Percentiles rank a stretch among this genome's conserved stretches.
Evolutionary conservation across 805 yeast species (phyloP).

Genomic region (Kodamaea restingae): DNA sequence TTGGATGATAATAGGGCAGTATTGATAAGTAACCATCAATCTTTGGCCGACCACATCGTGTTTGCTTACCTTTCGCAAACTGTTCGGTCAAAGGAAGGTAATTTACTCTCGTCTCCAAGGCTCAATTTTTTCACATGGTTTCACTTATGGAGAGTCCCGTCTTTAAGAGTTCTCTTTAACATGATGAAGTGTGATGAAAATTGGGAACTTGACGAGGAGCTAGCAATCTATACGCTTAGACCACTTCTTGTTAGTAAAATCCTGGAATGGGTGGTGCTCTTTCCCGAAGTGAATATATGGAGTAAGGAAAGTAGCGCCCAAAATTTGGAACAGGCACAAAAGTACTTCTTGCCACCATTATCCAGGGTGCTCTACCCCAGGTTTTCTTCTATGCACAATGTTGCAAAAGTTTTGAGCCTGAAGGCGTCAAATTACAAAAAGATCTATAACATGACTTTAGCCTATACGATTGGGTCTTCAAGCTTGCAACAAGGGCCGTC

Average conservation of each 20-base stretch:
- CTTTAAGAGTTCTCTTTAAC: slow-evolving; percentile 41
- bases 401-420: slow-evolving; percentile 40
- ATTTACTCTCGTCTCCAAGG: slow-evolving; percentile 31
- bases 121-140: slow-evolving; percentile 73
- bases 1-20: slow-evolving; percentile 34
- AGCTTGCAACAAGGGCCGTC: slow-evolving; percentile 18
- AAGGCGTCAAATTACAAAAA: slow-evolving; percentile 26
- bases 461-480: slow-evolving; percentile 25
- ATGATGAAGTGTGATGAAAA: slow-evolving; percentile 64
- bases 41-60: slow-evolving; percentile 62
- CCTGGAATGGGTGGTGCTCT: slow-evolving; percentile 64
- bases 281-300: slow-evolving; percentile 82
- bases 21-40: slow-evolving; percentile 58
- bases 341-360: slow-evolving; percentile 57
- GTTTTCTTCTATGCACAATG: slow-evolving; percentile 53
- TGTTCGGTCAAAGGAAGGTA: slow-evolving; percentile 18
- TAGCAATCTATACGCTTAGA: slow-evolving; percentile 14
- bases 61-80: slow-evolving; percentile 40
- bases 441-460: slow-evolving; percentile 54
- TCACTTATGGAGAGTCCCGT: slow-evolving; percentile 58
- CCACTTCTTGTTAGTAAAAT: slow-evolving; percentile 25
- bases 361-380: slow-evolving; percentile 73
- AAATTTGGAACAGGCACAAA: slow-evolving; percentile 54
- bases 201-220: slow-evolving; percentile 49
- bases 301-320: slow-evolving; percentile 43